phyloP scores from a whole-genome alignment of 495 filamentous ascomycete genomes.

The Aspergillus asperescens region DNA sequence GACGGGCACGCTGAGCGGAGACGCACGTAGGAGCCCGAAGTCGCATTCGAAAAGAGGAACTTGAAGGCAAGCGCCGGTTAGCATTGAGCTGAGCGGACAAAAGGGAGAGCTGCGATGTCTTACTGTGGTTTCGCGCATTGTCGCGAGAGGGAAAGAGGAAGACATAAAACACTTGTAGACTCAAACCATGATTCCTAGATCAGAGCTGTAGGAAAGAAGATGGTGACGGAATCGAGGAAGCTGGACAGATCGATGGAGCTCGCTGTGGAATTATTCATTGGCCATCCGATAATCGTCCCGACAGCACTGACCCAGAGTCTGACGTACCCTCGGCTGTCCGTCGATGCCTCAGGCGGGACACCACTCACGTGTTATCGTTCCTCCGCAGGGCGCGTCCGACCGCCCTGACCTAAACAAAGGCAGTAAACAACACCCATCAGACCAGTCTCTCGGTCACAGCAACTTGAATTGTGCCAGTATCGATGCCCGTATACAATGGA shows the following conservation, averaged over 20 bases:
- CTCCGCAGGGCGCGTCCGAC: constrained; percentile 27
- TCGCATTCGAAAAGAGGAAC: constrained; percentile 23
- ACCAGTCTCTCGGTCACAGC: background rate
- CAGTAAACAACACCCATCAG: constrained; percentile 22
- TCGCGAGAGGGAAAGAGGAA: constrained; percentile 25
- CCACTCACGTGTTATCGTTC: constrained; percentile 21
- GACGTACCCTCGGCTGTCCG: constrained; percentile 22
- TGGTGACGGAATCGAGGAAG: constrained; percentile 7
- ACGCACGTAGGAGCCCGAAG: constrained; percentile 22
- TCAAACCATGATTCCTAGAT: constrained; percentile 26
- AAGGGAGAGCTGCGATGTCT: constrained; percentile 12
- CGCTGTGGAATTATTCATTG: constrained; percentile 9
- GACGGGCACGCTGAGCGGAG: constrained; percentile 19
- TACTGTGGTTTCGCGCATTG: constrained; percentile 37
- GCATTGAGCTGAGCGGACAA: background rate
- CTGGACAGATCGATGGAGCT: background rate
- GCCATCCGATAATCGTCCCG: background rate
- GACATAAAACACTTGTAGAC: constrained; percentile 15
- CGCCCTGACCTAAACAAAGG: constrained; percentile 31
- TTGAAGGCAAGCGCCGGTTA: constrained; percentile 20
- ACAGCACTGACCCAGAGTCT: constrained; percentile 9
- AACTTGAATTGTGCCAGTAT: background rate
- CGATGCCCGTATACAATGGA: constrained; percentile 23
- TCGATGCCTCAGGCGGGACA: background rate
- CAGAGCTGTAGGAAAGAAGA: constrained; percentile 3